phyloP scores from a whole-genome alignment of 139 green algal genomes.

The Volvox africanus region DNA sequence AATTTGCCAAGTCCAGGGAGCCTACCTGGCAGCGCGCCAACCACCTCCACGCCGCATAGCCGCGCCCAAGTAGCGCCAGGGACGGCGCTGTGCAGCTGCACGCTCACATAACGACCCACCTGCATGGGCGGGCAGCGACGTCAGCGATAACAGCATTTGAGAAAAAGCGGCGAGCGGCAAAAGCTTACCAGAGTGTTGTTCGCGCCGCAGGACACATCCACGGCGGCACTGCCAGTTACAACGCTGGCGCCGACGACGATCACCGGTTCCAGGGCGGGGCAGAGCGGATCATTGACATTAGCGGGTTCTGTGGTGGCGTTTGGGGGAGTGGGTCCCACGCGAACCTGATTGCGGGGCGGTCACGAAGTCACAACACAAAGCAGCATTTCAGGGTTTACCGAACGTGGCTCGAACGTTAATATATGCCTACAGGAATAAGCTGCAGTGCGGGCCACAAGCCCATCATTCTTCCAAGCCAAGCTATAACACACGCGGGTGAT shows the following conservation, averaged over 20 bases:
- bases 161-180: no score
- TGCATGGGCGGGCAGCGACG: neutral
- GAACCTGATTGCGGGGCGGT: neutral
- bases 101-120: constrained; percentile 20
- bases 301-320: neutral
- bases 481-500: no score
- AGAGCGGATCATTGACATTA: neutral
- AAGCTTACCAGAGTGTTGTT: neutral
- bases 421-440: no score
- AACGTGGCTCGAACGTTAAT: no score
- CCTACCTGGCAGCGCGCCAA: neutral
- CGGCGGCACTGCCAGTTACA: neutral
- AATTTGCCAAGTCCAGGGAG: neutral
- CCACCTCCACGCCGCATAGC: constrained; percentile 30
- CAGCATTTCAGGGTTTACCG: no score
- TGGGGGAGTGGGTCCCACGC: neutral
- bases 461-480: no score
- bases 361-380: no score
- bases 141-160: no score
- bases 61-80: neutral
- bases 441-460: no score
- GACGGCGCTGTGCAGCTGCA: neutral
- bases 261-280: neutral
- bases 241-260: neutral
- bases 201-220: neutral